Evolutionary conservation across 176 grass and related monocot genomes (phyloP), one percentile per base, ranked within the genome.

Genomic region (Saccharum officinarum): DNA sequence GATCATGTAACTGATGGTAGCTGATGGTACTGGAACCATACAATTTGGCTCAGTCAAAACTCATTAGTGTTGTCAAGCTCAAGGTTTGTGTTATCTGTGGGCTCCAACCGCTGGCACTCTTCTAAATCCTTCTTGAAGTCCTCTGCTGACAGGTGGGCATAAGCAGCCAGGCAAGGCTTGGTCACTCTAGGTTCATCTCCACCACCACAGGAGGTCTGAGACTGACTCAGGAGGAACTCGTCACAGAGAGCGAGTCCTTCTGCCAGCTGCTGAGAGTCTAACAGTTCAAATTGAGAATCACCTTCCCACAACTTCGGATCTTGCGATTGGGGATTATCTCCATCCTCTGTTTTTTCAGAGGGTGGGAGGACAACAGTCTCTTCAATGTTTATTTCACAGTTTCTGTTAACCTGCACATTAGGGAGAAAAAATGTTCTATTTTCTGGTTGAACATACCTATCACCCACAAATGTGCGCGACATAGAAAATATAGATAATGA

Each of bases 61-160:
- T 99, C 92, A 76, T 68, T 39, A 23, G 67, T 9, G 2, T 69
- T 86, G 22, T 96, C 89, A 26, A 82, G 86, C 9, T 99, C 92
- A 72, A 72, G 67, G 84, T 71, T 95, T 42, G 44, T 4, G 31
- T 54, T 44, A 9, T 92, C 85, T n/a, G 81, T 78, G 8, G 73
- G 50, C 17, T 44, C 68, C 83, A 93, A 77, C 46, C 80, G 78
- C 59, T 87, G 82, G 31, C 82, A 95, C 40, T 95, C 92, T 86
- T 99, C 92, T 72, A 99, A 71, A 79, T 96, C 94, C 61, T 87
- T 91, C 81, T 99, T 99, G 66, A 99, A 76, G 79, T 88, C 92
- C 71, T 97, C 97, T 77, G 69, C 34, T 46, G 88, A 72, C 68
- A 95, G 84, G 3, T 89, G 83, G 26, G 90, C 90, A 82, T 95